Evolutionary conservation across 177 flowering plant genomes (phyloP).

Genomic region (Telopea speciosissima): DNA sequence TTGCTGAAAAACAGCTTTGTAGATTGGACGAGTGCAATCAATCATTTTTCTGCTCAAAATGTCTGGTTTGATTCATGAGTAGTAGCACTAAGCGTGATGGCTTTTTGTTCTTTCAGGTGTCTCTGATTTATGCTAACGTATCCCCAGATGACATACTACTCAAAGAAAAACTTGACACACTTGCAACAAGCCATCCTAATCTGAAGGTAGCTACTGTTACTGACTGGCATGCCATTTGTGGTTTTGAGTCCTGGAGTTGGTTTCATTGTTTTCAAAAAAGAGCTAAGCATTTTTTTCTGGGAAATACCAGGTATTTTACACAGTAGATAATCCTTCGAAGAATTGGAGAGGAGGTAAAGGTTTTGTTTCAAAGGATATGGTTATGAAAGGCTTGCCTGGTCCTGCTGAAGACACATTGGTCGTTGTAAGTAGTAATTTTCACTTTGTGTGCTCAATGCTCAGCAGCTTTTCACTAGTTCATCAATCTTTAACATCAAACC

Average conservation of each 20-base stretch:
- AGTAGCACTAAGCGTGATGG: constrained; percentile 2
- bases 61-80: background rate
- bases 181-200: constrained; percentile 79
- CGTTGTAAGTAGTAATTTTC: constrained; percentile 51
- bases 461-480: background rate
- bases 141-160: constrained; percentile 96
- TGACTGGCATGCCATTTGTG: background rate
- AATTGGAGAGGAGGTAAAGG: constrained; percentile 93
- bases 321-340: constrained; percentile 83
- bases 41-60: background rate
- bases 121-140: constrained; percentile 80
- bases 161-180: constrained; percentile 84
- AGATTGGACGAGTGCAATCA: too few species aligned
- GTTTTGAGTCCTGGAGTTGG: background rate
- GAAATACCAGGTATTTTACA: constrained; percentile 65
- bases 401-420: constrained; percentile 81
- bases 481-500: background rate
- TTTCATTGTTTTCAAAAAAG: background rate
- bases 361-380: constrained; percentile 76
- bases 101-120: constrained; percentile 45
- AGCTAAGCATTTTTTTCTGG: background rate
- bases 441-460: background rate
- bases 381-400: constrained; percentile 73
- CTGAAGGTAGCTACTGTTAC: constrained; percentile 51
- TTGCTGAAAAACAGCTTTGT: too few species aligned